phyloP scores from a whole-genome alignment of 208 protist species.

The Trypanosoma rangeli region DNA sequence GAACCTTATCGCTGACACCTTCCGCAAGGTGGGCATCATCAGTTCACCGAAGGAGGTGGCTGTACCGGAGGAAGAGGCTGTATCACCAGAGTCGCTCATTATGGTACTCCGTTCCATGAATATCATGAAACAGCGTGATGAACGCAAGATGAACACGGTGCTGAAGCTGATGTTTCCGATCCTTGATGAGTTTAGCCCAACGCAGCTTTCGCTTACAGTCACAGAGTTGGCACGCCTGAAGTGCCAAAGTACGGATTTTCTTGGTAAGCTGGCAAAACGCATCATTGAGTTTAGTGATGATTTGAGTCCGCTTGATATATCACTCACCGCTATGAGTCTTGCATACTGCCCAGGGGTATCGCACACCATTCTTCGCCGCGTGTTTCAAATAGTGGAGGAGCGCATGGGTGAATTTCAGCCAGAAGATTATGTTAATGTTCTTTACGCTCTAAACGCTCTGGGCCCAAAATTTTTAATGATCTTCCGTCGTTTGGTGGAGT shows the following conservation, averaged over 20 bases:
- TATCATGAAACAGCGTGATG: conserved; percentile 68
- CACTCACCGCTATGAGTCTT: conserved; percentile 37
- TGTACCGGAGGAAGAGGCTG: conserved; percentile 70
- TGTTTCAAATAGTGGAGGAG: conserved; percentile 48
- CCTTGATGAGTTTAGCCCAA: conserved; percentile 74
- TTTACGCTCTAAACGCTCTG: conserved; percentile 41
- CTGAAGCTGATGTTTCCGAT: conserved; percentile 53
- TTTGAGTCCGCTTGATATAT: conserved; percentile 63
- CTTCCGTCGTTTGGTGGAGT: conserved; percentile 62
- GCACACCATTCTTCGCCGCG: conserved; percentile 41
- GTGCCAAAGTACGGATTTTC: conserved; percentile 56
- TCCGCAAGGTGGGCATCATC: conserved; percentile 69
- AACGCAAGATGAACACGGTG: conserved; percentile 63
- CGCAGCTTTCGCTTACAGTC: conserved; percentile 59
- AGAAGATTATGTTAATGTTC: conserved; percentile 75
- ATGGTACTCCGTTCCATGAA: conserved; percentile 74
- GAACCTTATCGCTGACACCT: conserved; percentile 71
- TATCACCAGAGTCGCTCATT: conserved; percentile 77
- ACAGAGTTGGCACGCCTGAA: conserved; percentile 65
- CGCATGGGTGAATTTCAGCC: conserved; percentile 61
- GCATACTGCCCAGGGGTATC: conserved; percentile 59
- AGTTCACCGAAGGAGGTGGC: conserved; percentile 54
- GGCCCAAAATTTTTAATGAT: conserved; percentile 62
- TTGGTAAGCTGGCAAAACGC: conserved; percentile 59
- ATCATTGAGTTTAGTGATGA: conserved; percentile 53